Conservation (phyloP, 2,329 filamentous ascomycete genomes). For the Apiospora arundinis region DNA sequence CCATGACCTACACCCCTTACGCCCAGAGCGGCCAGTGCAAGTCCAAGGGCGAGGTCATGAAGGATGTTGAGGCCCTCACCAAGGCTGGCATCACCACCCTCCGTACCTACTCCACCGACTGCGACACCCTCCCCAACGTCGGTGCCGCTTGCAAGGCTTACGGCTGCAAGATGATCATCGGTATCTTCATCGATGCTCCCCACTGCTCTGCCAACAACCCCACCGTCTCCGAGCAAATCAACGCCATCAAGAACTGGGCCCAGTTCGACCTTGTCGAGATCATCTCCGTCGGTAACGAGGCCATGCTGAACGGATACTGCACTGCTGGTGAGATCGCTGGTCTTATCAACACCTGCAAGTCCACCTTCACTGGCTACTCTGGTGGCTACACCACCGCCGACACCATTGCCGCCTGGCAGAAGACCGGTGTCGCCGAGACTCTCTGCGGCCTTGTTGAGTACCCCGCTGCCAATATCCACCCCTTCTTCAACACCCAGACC, state of each 20-base stretch:
- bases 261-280: conserved; percentile 80
- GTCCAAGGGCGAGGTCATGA: conserved; percentile 59
- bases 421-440: conserved; percentile 58
- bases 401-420: conserved; percentile 79
- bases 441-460: conserved; percentile 81
- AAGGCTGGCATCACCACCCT: conserved; percentile 70
- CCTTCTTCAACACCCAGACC: conserved; percentile 85
- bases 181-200: conserved; percentile 80
- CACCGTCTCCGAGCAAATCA: conserved; percentile 75
- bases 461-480: conserved; percentile 86
- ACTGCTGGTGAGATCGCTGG: conserved; percentile 66
- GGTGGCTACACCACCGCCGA: conserved; percentile 85
- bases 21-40: conserved; percentile 68
- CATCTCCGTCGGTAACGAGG: conserved; percentile 90
- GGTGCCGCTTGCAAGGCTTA: conserved; percentile 70
- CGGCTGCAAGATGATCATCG: conserved; percentile 82
- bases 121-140: conserved; percentile 78
- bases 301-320: conserved; percentile 77
- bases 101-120: conserved; percentile 93
- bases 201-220: conserved; percentile 63
- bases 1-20: conserved; percentile 84
- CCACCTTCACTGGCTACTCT: conserved; percentile 74
- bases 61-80: conserved; percentile 68
- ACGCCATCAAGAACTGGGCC: conserved; percentile 73
- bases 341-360: conserved; percentile 74